phyloP scores from a whole-genome alignment of 2,329 filamentous ascomycete genomes.

The Pochonia chlamydosporia region DNA sequence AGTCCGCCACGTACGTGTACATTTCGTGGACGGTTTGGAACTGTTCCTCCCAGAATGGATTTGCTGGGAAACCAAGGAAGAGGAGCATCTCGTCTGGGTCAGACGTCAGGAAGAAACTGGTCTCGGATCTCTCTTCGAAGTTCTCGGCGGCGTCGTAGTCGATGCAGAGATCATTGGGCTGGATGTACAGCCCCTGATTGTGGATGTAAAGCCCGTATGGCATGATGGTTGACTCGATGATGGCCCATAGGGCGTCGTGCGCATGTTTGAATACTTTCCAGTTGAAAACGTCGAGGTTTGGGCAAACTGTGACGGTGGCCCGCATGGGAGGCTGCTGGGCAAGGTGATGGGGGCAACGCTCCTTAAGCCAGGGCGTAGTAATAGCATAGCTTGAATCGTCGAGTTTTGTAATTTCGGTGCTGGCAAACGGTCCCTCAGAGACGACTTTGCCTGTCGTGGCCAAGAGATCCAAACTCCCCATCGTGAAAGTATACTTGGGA shows the following conservation, averaged over 20 bases:
- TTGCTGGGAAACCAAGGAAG: constrained; percentile 58
- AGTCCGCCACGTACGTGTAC: constrained; percentile 55
- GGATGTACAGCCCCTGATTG: constrained; percentile 57
- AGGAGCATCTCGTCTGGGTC: constrained; percentile 49
- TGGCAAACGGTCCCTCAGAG: too few relatives aligned
- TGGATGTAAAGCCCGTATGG: constrained; percentile 61
- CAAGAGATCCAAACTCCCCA: too few relatives aligned
- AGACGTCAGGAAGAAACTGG: constrained; percentile 54
- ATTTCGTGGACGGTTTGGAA: constrained; percentile 52
- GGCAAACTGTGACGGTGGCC: constrained; percentile 59
- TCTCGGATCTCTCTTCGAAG: constrained; percentile 46
- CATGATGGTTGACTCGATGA: constrained; percentile 58
- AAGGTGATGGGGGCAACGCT: too few relatives aligned
- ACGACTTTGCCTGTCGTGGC: too few relatives aligned
- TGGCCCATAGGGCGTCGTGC: constrained; percentile 66
- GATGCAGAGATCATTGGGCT: too few relatives aligned
- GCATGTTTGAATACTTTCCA: constrained; percentile 65
- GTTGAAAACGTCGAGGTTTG: constrained; percentile 33
- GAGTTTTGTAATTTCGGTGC: too few relatives aligned
- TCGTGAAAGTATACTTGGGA: too few relatives aligned
- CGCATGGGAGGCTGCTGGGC: constrained; percentile 45
- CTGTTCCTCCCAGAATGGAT: constrained; percentile 40
- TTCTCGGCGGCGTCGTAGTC: constrained; percentile 64
- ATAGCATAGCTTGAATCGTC: constrained; percentile 34
- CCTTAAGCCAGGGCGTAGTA: constrained; percentile 50